Evolutionary conservation across 2,329 filamentous ascomycete genomes (phyloP), one percentile per base, ranked within the genome.

Genomic region (Diaporthe vaccinii): DNA sequence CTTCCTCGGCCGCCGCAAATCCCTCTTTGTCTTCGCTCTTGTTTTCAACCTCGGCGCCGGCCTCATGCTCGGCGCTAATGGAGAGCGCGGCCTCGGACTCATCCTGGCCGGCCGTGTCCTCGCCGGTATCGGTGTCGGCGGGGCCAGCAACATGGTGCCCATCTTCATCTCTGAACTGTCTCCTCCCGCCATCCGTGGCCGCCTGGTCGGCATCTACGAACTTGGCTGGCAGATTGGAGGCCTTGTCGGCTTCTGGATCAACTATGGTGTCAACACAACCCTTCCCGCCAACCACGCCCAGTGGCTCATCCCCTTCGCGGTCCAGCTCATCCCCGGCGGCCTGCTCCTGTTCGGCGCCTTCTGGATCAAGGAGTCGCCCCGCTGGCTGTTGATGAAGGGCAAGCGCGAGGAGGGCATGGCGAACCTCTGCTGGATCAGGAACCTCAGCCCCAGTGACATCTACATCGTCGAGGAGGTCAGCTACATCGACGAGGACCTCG

Each of bases 401-500:
- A 85, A 87, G 25, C 88, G 90, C 69, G 89, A 93, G 51, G 83
- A 92, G 80, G 92, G 89, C 22, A 85, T 91, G 75, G 83, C 86
- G 74, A 88, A 87, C 58, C 86, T 93, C 62, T 91, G 88, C 86
- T 93, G 91, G 91, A 90, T 94, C 77, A 88, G 92, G 55, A 89
- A 91, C 68, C 87, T 93, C 2, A 81, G 85, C 12, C 81, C 84
- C 0, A 85, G 88, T 8, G 87, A 94, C 77, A 83, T 86, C 20
- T 95, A 95, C 82, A 92, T 96, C 75, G 84, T 93, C 1, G 93
- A 96, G 81, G 94, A 96, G 82, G 86, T 96, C 34, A 87, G 88
- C 74, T 91, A 89, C 77, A 93, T 96, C 76, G 93, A 95, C 70
- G 87, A 89, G 22, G 93, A 94, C 17, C 85, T 95, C 25, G 92